Conservation (phyloP, 345 rosid species). For the Boechera stricta region DNA sequence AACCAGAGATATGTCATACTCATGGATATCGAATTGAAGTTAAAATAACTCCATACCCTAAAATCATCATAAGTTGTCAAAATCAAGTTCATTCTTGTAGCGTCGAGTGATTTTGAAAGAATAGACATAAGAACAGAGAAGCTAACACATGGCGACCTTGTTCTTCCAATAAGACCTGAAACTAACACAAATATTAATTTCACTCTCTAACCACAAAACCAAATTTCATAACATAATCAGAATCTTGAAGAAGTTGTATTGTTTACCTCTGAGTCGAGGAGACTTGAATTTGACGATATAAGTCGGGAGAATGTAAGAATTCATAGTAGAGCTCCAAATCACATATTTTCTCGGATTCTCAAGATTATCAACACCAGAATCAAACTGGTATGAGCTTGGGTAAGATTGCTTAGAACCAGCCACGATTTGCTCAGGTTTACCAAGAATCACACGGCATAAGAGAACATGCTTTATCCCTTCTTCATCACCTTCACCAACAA, state of each 20-base stretch:
- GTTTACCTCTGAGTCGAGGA: conserved; percentile 42
- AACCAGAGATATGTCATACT: not conserved
- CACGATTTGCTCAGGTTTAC: conserved; percentile 59
- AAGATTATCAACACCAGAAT: conserved; percentile 68
- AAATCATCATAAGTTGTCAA: conserved; percentile 51
- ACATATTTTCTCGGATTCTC: conserved; percentile 60
- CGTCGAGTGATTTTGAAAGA: conserved; percentile 59
- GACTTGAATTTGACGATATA: conserved; percentile 61
- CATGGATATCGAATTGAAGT: not conserved
- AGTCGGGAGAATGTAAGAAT: conserved; percentile 67
- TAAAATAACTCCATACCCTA: conserved; percentile 40
- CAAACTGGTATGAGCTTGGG: conserved; percentile 66
- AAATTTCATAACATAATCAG: too few relatives aligned
- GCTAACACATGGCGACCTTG: conserved; percentile 79
- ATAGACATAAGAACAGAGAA: conserved; percentile 60
- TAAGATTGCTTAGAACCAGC: conserved; percentile 56
- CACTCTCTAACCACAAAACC: not conserved
- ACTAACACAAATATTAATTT: not conserved
- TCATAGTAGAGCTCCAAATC: conserved; percentile 72
- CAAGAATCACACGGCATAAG: conserved; percentile 71
- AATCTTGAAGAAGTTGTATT: not conserved
- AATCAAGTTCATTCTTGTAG: conserved; percentile 46
- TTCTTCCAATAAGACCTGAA: conserved; percentile 23
- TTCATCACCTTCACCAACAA: conserved; percentile 42
- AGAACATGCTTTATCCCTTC: conserved; percentile 68